These are phyloP conservation scores for Tuber indicum DNA, from an alignment of 495 filamentous ascomycete genomes.

Conservation along the genomic window DNA sequence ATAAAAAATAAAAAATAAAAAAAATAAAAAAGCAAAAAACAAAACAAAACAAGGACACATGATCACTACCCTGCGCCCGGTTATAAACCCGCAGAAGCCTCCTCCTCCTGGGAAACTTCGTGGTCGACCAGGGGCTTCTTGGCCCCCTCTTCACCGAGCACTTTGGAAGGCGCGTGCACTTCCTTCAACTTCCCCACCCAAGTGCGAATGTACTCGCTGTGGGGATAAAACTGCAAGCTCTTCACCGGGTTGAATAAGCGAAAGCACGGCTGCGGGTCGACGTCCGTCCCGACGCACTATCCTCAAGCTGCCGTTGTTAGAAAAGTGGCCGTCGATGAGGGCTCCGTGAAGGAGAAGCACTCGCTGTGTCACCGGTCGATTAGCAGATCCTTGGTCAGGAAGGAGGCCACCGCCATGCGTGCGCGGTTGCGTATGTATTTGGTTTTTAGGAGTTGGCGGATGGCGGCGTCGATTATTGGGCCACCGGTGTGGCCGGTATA, in stretches of 20 bases:
- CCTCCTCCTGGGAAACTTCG: conserved; percentile 52
- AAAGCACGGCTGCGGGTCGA: conserved; percentile 90
- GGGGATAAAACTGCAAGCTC: conserved; percentile 72
- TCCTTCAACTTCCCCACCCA: conserved; percentile 64
- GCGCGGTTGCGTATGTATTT: conserved; percentile 89
- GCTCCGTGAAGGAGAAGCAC: conserved; percentile 71
- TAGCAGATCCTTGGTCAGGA: conserved; percentile 77
- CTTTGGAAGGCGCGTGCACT: conserved; percentile 72
- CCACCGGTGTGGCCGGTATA: conserved; percentile 68
- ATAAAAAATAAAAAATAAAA: background rate
- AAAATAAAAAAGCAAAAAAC: background rate
- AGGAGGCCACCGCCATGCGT: conserved; percentile 82
- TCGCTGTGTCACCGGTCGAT: conserved; percentile 90
- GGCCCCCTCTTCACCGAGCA: conserved; percentile 55
- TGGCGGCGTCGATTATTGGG: conserved; percentile 85
- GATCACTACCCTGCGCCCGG: background rate
- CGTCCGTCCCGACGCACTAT: conserved; percentile 69
- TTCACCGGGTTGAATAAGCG: conserved; percentile 81
- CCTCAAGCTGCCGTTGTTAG: conserved; percentile 91
- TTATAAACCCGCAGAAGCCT: conserved; percentile 59
- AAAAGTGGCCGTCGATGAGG: conserved; percentile 87
- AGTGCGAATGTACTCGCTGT: conserved; percentile 62
- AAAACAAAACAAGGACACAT: background rate
- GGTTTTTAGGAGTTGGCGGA: conserved; percentile 67
- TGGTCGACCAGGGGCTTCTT: conserved; percentile 68